phyloP scores from a whole-genome alignment of 768 basidiomycete species.

The Collybiopsis luxurians region DNA sequence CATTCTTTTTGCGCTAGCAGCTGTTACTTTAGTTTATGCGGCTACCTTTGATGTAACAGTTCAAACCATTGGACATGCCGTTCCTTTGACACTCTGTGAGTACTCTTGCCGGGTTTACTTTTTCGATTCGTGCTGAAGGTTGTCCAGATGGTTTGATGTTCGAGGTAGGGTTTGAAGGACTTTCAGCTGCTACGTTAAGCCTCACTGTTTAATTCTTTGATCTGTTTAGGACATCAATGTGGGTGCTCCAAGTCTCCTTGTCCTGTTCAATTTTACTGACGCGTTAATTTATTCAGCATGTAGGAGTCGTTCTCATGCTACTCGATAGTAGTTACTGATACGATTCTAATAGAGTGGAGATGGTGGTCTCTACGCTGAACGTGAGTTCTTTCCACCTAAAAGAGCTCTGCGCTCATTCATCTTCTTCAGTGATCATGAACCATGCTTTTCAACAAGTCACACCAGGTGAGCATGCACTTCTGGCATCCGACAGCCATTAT shows the following conservation, averaged over 20 bases:
- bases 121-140: neutral
- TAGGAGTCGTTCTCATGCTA: constrained; percentile 16
- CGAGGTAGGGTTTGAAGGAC: constrained; percentile 36
- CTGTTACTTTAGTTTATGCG: too few relatives aligned
- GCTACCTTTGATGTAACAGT: neutral
- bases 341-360: constrained; percentile 51
- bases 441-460: constrained; percentile 66
- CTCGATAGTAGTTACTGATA: neutral
- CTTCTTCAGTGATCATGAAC: constrained; percentile 54
- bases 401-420: neutral
- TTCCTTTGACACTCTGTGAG: neutral
- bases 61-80: neutral
- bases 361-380: constrained; percentile 63
- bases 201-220: neutral
- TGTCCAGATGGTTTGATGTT: constrained; percentile 54
- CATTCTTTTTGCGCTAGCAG: too few relatives aligned
- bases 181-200: neutral
- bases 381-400: constrained; percentile 22
- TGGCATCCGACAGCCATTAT: neutral
- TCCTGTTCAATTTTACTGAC: neutral
- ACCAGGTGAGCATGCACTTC: constrained; percentile 35
- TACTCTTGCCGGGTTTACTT: neutral
- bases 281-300: constrained; percentile 25
- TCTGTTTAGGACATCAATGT: constrained; percentile 58
- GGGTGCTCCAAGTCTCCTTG: constrained; percentile 22